Base-by-base conservation (phyloP, 768 basidiomycete species). In the Boletus rubroflammeus region DNA sequence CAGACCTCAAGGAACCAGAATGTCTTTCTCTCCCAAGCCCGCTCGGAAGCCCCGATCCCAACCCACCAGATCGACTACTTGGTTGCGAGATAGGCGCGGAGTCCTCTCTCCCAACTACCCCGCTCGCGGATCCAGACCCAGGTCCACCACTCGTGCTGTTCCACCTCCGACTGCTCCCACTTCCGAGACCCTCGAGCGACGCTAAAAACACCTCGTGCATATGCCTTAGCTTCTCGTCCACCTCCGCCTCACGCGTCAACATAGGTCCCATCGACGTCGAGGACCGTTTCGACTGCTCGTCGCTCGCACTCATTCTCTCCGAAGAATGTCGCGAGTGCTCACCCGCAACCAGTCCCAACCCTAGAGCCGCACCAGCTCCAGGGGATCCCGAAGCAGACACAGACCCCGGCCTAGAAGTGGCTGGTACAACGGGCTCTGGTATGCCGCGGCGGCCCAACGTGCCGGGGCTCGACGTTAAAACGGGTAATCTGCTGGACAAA, bases 141-240 rank as follows among this genome's bases (percentile, higher is more conserved):
- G 56, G 49, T 39, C 52, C 44, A 14, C 57, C 55, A 25, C 55
- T 43, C 19, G 34, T 36, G n/a, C 52, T 57, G n/a, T 64, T 56
- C 55, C 62, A 56, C 53, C 65, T 62, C 35, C 73, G 66, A 50
- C 65, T 56, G 19, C 68, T 61, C 9, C 73, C 70, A 1, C 72
- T 70, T 3, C 78, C 79, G 2, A 89, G 71, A 17, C 83, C 84
- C 53, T 83, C 81, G 31, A 90, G 69, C 45, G 83, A 86, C 51
- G 77, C 79, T 61, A 82, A 57, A 67, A 90, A 90, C 39, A 76
- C 73, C 59, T 84, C 84, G 53, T 87, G 81, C 88, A 90, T 86
- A 69, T 76, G 75, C 44, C 71, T 72, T 50, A 90, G 65, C 56
- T 79, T 73, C 67, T 82, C 83, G 49, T 87, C 85, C 3, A 90